Evolutionary conservation across 345 rosid genomes (phyloP), one percentile per base, ranked within the genome.

Genomic region (Eucalyptus cloeziana): DNA sequence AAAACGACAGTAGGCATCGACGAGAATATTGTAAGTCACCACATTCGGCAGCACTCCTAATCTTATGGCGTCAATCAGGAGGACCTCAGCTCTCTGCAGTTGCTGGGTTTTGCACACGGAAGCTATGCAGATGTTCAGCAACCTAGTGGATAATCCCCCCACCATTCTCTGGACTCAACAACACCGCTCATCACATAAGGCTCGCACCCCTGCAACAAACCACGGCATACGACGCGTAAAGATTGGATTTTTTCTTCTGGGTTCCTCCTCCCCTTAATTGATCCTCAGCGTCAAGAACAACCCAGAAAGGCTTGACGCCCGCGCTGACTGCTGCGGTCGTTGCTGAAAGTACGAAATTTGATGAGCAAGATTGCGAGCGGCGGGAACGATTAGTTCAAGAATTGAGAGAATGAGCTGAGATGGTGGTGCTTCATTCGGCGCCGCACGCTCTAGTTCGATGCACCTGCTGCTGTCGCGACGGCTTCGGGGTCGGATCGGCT

Each of bases 31-130:
- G 91, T 93, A 98, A 79, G 98, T 96, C 54, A 98, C 96, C n/a
- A 96, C 96, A 92, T 98, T 94, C 8, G 98, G 99, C 22, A 92
- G 44, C n/a, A 97, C 92, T 22, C 99, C 98, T 90, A 97, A 80
- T 91, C 93, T 94, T 89, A 95, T 94, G 31, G 95, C 95, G 79
- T 97, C 98, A 27, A 92, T 86, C 47, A 96, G 91, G 40, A 94
- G 92, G 0, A 91, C 87, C 88, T 97, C 99, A 5, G 99, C 98
- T 93, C 88, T 94, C 62, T 92, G 93, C 88, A 97, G 58, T 52
- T 92, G 92, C 3, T 88, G 91, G 86, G 93, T 92, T 88, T 91
- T 97, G 89, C 97, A 95, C 64, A 96, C 90, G 10, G 98, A 93
- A 44, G 90, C 90, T 80, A 97, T 49, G 91, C 94, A 93, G 24